Evolutionary conservation across 192 early-diverging fungal genomes (phyloP), one percentile per base, ranked within the genome.

Genomic region (Irineochytrium annulatum): DNA sequence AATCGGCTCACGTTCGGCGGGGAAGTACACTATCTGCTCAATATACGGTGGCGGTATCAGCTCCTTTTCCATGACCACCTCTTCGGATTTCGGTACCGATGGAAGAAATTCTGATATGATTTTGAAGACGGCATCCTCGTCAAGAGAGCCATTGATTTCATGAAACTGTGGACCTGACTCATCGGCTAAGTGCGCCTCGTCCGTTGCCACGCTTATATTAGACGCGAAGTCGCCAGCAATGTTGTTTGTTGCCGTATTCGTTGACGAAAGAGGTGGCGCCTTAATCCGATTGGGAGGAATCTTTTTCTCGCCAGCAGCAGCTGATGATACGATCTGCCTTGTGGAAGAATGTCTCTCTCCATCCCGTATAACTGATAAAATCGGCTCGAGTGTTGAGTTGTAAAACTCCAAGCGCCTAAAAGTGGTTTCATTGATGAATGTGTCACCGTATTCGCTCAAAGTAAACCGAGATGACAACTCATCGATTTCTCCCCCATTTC

Each of bases 51-150:
- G 34, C 3, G 77, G 77, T 19, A 70, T 65, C 30, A 52, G n/a
- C 31, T 78, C 68, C 0, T 41, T 30, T 3, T 33, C 24, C 24
- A 52, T 49, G 3, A 2, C n/a, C 2, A 39, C 48, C 28, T 76
- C 63, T n/a, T 69, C 77, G 3, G 22, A n/a, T 27, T 34, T 61
- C 33, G 59, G 55, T 24, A 46, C 34, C 4, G 44, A 6, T 1
- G 79, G 79, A 52, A 81, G 49, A 44, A 52, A 62, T 29, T 77
- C 76, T 3, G 62, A 24, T n/a, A 81, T 64, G 2, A 43, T 34
- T 49, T 74, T 73, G 49, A 74, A 76, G 4, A 77, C 66, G 8
- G 52, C 24, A 11, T 78, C 76, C 55, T 76, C 72, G 34, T 81
- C 79, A 26, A 59, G 1, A 26, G 29, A 53, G 2, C 41, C 76